phyloP scores from a whole-genome alignment of 1,284 basidiomycete genomes.

The Irpex sp. region DNA sequence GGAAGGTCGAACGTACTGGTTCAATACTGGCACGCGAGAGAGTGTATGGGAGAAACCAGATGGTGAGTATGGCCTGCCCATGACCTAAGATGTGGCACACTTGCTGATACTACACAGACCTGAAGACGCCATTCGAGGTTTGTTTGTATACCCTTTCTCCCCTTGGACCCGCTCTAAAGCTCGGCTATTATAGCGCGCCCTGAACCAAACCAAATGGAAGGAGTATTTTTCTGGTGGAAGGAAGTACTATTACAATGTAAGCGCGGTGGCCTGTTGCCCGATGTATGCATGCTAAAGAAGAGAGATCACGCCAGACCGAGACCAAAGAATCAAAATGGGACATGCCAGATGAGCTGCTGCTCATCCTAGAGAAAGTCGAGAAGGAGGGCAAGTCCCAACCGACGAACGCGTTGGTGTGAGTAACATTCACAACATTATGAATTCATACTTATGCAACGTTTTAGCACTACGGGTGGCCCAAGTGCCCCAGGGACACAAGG shows the following conservation, averaged over 20 bases:
- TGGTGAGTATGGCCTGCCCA: conserved; percentile 41
- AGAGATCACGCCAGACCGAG: conserved; percentile 50
- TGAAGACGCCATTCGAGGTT: conserved; percentile 87
- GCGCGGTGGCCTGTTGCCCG: conserved; percentile 19
- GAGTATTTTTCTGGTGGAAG: conserved; percentile 88
- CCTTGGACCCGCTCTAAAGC: neutral
- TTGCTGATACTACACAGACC: conserved; percentile 37
- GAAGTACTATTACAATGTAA: conserved; percentile 90
- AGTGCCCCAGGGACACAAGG: conserved; percentile 23
- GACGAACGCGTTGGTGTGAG: conserved; percentile 26
- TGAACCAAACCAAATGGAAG: conserved; percentile 87
- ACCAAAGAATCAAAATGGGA: conserved; percentile 94
- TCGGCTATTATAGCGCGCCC: conserved; percentile 56
- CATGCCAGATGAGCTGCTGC: conserved; percentile 83
- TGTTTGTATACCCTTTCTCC: neutral
- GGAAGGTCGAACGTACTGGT: conserved; percentile 86
- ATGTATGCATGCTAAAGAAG: neutral
- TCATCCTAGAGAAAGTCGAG: conserved; percentile 81
- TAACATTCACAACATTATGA: neutral
- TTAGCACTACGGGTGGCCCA: conserved; percentile 14
- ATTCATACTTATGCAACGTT: neutral
- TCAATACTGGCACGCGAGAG: conserved; percentile 71
- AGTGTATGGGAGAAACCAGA: conserved; percentile 90
- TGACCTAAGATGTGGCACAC: neutral
- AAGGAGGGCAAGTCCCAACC: conserved; percentile 49